Base-by-base conservation (phyloP, 2,329 filamentous ascomycete genomes). In the Tolypocladium ovalisporum region DNA sequence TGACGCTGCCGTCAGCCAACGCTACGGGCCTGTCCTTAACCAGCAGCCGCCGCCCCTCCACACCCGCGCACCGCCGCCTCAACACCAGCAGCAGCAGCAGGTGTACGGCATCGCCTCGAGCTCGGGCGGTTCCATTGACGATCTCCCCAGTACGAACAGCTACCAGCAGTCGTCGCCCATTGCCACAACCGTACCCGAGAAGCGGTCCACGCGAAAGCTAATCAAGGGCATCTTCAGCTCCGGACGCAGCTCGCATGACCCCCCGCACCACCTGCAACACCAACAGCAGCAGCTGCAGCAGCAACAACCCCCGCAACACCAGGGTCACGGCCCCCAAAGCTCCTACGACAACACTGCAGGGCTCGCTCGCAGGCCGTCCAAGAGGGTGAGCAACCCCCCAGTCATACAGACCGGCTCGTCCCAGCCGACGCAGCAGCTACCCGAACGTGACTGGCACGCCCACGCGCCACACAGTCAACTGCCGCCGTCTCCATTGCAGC, bases 331-430 rank as follows among this genome's bases (percentile, higher is more conserved):
- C 62, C 62, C 37, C 58, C 64, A 60, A 67, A 72, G 57, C 60
- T 67, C 73, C 56, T 79, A 81, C 75, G 78, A 80, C 65, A 79
- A 78, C 65, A 74, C 73, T 59, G 62, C 70, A 53, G 76, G 76
- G 54, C 69, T 84, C 53, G 74, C 70, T 62, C 81, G 81, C 61
- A 75, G 80, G 62, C 75, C 78, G 36, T 86, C 83, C 51, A 84
- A 82, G 73, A 76, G 81, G 65, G 71, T 79, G 67, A 80, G 79
- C 76, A 75, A 78, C 60, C 69, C 69, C 57, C 73, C 75, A 62
- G 65, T 70, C 63, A 63, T 78, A 62, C 74, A 75, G 65, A 77
- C 76, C 39, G 72, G 68, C 61, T 64, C 71, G 61, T 68, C 73
- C 58, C 59, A 66, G 53, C 29, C 53, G 27, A 57, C 42, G 17